Conservation (phyloP, 257 asterid genomes). For the Dorcoceras hygrometricum region DNA sequence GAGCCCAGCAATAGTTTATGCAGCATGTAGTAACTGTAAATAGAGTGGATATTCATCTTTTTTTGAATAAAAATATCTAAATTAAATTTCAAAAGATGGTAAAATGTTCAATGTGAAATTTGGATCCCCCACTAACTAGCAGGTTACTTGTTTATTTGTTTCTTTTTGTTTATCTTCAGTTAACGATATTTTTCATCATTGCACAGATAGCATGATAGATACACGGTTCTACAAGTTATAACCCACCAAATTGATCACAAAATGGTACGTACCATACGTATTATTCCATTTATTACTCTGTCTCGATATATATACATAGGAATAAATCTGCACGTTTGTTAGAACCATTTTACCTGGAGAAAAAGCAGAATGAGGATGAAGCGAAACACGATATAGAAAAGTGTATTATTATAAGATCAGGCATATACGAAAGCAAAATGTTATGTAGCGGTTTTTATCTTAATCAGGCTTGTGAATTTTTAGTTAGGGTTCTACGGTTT, state of each 20-base stretch:
- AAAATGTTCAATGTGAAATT: background rate
- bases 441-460: background rate
- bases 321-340: background rate
- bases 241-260: slow-evolving; percentile 13
- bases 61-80: too few relatives aligned
- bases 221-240: slow-evolving; percentile 15
- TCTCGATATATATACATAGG: slow-evolving; percentile 15
- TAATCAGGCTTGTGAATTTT: background rate
- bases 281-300: slow-evolving; percentile 20
- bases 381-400: background rate
- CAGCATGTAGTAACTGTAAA: too few relatives aligned
- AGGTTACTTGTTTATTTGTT: background rate
- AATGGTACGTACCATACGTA: background rate
- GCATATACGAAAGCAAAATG: too few relatives aligned
- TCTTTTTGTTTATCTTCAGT: background rate
- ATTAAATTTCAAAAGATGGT: background rate
- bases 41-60: too few relatives aligned
- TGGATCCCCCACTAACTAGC: background rate
- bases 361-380: too few relatives aligned
- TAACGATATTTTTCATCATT: slow-evolving; percentile 13
- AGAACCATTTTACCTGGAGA: background rate
- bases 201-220: slow-evolving; percentile 44
- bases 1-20: background rate
- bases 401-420: background rate
- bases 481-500: background rate